Evolutionary conservation across 1,284 basidiomycete species (phyloP).

Genomic region (Irpex sp.): DNA sequence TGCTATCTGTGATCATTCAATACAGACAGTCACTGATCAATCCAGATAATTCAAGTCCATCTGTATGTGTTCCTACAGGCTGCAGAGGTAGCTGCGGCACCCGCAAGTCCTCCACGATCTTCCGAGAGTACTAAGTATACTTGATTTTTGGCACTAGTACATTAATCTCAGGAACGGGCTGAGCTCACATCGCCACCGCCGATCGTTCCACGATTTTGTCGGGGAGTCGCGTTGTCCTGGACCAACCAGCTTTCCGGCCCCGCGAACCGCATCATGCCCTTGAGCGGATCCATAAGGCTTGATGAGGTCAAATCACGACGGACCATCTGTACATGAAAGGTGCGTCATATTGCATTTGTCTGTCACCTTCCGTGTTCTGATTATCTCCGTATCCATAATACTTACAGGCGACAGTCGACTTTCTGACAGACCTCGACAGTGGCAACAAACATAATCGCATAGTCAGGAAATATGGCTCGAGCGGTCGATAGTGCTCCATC

Average conservation of each 20-base stretch:
- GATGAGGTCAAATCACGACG: too few relatives aligned
- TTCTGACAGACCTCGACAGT: not conserved
- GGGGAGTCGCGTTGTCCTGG: not conserved
- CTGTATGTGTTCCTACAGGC: too few relatives aligned
- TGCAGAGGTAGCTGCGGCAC: not conserved
- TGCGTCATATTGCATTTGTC: too few relatives aligned
- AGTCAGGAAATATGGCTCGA: not conserved
- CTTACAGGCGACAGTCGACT: not conserved
- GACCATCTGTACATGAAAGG: too few relatives aligned
- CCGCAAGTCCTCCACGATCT: not conserved
- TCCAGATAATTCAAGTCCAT: too few relatives aligned
- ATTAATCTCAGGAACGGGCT: not conserved
- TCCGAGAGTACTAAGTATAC: too few relatives aligned
- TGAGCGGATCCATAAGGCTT: not conserved
- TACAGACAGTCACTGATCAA: too few relatives aligned
- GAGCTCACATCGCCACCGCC: not conserved
- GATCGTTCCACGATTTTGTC: not conserved
- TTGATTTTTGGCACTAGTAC: not conserved
- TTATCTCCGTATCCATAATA: not conserved
- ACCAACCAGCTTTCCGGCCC: not conserved
- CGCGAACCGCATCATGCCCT: not conserved
- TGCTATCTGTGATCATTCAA: too few relatives aligned
- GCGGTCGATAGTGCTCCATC: not conserved
- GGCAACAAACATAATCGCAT: not conserved
- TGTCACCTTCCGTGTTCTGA: not conserved